Evolutionary conservation across 805 yeast genomes (phyloP).

Genomic region (Suhomyces sp.): DNA sequence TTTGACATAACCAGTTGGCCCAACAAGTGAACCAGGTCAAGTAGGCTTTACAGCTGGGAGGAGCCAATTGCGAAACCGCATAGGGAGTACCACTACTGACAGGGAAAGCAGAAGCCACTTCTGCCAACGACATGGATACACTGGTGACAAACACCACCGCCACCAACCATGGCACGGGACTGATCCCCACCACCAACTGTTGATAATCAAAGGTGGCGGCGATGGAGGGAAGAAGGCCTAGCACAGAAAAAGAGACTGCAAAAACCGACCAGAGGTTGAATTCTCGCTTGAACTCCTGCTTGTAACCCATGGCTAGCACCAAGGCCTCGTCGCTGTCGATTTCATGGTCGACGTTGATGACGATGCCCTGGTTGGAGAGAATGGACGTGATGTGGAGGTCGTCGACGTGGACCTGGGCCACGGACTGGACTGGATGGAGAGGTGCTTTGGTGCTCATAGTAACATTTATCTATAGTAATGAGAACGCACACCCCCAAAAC

Average conservation of each 20-base stretch:
- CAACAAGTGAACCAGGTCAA: conserved; percentile 65
- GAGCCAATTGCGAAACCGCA: conserved; percentile 63
- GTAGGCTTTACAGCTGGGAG: conserved; percentile 50
- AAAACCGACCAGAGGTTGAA: conserved; percentile 58
- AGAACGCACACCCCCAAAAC: too few relatives aligned
- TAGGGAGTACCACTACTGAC: conserved; percentile 70
- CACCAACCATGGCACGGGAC: conserved; percentile 60
- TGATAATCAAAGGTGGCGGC: conserved; percentile 63
- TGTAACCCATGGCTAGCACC: conserved; percentile 59
- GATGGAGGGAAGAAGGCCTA: conserved; percentile 64
- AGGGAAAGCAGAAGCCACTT: conserved; percentile 64
- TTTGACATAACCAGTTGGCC: conserved; percentile 64
- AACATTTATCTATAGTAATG: too few relatives aligned
- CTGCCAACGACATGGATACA: conserved; percentile 65
- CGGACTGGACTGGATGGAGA: conserved; percentile 1
- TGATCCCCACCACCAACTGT: conserved; percentile 58
- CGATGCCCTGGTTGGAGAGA: conserved; percentile 37
- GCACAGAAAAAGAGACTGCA: conserved; percentile 62
- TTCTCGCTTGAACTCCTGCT: conserved; percentile 61
- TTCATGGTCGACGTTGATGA: conserved; percentile 48
- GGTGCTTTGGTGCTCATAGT: too few relatives aligned
- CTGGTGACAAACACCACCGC: conserved; percentile 55
- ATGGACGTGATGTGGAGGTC: conserved; percentile 37
- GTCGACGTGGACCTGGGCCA: conserved; percentile 32
- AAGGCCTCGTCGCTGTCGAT: conserved; percentile 51